Evolutionary conservation across 2,329 filamentous ascomycete genomes (phyloP).

Genomic region (Aspergillus fructus): DNA sequence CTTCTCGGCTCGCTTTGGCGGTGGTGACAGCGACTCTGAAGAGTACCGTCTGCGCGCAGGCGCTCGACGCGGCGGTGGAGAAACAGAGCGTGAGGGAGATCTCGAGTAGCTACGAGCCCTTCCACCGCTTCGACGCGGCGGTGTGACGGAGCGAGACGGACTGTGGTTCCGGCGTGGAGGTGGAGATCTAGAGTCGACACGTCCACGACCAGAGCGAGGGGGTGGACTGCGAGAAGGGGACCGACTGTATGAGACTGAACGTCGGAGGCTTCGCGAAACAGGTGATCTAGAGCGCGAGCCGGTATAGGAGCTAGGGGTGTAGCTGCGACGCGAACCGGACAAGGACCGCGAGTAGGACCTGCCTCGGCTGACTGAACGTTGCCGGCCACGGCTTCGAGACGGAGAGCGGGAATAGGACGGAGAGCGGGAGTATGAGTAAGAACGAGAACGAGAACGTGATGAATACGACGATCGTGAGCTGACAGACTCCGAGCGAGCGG

Average conservation of each 20-base stretch:
- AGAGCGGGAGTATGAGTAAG: constrained; percentile 34
- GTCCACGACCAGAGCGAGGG: constrained; percentile 26
- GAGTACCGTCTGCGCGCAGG: constrained; percentile 20
- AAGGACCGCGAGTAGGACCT: constrained; percentile 33
- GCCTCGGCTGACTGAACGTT: constrained; percentile 25
- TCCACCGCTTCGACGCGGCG: constrained; percentile 27
- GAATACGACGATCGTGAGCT: constrained; percentile 41
- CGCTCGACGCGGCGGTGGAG: constrained; percentile 26
- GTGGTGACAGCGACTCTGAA: constrained; percentile 31
- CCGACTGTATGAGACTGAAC: constrained; percentile 34
- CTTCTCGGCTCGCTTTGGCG: constrained; percentile 23
- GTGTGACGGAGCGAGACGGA: constrained; percentile 33
- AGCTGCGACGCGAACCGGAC: constrained; percentile 30
- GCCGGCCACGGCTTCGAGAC: constrained; percentile 30
- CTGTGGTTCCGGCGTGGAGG: constrained; percentile 28
- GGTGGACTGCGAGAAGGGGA: constrained; percentile 32
- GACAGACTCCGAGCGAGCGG: constrained; percentile 58
- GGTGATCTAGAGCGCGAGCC: constrained; percentile 39
- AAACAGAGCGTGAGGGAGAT: constrained; percentile 32
- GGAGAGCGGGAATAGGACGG: constrained; percentile 37
- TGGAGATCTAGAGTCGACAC: constrained; percentile 27
- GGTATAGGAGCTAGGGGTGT: constrained; percentile 30
- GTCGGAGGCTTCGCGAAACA: constrained; percentile 28
- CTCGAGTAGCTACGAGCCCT: constrained; percentile 32
- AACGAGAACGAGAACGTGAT: constrained; percentile 44